Base-by-base conservation (phyloP, 768 basidiomycete genomes). In the Hydnomerulius pinastri region DNA sequence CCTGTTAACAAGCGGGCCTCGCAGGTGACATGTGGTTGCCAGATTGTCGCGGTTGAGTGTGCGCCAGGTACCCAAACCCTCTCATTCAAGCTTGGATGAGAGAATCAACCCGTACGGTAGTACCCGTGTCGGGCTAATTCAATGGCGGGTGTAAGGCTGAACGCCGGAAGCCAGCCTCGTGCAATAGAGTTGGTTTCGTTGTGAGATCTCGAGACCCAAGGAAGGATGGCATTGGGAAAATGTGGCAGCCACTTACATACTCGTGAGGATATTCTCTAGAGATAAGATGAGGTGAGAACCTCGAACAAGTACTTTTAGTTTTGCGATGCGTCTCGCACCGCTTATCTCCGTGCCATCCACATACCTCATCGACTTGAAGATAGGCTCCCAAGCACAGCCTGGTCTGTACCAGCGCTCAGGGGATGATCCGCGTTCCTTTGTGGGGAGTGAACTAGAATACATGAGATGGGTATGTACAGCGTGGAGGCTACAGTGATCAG, bases 171-270 rank as follows among this genome's bases (percentile, higher is more conserved):
- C 33, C n/a, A 27, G 24, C 36, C 50, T 46, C 46, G 58, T 56
- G 57, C 60, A 43, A 59, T 57, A 51, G 53, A 57, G 58, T 57
- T 53, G 25, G 4, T 25, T 37, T n/a, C 37, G 33, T 32, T 53
- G 54, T 44, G 49, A 50, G 46, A 51, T 53, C 39, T 29, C 11
- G 10, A 4, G 32, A 30, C 12, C 32, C 29, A 27, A 35, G 18
- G 21, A 46, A 30, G 39, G 7, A 42, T 48, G 48, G 10, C 46
- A 47, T 35, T 41, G 46, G 28, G 25, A 38, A 46, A 46, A 42
- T 40, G 32, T 46, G 35, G 36, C 35, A 29, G 5, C 38, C 8
- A 30, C 11, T 2, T 13, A 28, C 30, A 30, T 21, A 13, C n/a
- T 9, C n/a, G 20, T 20, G 25, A 25, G 18, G 15, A 30, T 17